These are phyloP conservation scores for Aspergillus ibericus DNA, from an alignment of 2,329 filamentous ascomycete genomes.

Conservation along the genomic window DNA sequence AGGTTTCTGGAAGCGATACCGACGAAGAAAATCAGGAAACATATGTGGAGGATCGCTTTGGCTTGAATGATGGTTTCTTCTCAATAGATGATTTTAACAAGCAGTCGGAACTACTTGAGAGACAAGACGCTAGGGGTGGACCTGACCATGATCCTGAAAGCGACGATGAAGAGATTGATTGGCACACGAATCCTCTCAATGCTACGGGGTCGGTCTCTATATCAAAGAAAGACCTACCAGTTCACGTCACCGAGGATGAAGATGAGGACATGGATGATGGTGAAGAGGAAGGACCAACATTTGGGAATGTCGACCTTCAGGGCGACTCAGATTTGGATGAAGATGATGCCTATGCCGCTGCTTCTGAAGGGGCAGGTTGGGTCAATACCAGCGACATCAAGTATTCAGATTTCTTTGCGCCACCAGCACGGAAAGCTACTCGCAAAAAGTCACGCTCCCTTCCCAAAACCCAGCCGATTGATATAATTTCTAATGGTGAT, in stretches of 20 bases:
- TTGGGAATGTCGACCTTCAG: constrained; percentile 74
- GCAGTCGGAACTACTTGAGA: constrained; percentile 84
- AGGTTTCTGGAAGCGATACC: constrained; percentile 20
- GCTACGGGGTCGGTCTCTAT: constrained; percentile 21
- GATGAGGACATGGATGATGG: constrained; percentile 56
- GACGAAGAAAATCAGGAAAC: constrained; percentile 47
- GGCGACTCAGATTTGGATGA: constrained; percentile 64
- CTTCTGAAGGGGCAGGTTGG: constrained; percentile 59
- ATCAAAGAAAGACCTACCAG: constrained; percentile 10
- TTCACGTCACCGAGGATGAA: constrained; percentile 46
- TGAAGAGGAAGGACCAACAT: constrained; percentile 76
- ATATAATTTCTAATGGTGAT: constrained; percentile 60
- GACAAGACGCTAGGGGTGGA: constrained; percentile 76
- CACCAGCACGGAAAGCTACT: constrained; percentile 70
- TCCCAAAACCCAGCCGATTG: constrained; percentile 52
- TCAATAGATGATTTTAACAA: constrained; percentile 97
- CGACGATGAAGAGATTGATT: constrained; percentile 82
- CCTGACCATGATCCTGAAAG: constrained; percentile 71
- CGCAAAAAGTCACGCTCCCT: constrained; percentile 55
- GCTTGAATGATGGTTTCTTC: constrained; percentile 96
- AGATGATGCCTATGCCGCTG: constrained; percentile 55
- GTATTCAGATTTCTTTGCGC: constrained; percentile 92
- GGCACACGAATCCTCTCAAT: constrained; percentile 73
- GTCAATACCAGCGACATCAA: constrained; percentile 83
- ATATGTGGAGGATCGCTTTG: constrained; percentile 71